Evolutionary conservation across 768 basidiomycete species (phyloP).

Genomic region (Podaxis sp.): DNA sequence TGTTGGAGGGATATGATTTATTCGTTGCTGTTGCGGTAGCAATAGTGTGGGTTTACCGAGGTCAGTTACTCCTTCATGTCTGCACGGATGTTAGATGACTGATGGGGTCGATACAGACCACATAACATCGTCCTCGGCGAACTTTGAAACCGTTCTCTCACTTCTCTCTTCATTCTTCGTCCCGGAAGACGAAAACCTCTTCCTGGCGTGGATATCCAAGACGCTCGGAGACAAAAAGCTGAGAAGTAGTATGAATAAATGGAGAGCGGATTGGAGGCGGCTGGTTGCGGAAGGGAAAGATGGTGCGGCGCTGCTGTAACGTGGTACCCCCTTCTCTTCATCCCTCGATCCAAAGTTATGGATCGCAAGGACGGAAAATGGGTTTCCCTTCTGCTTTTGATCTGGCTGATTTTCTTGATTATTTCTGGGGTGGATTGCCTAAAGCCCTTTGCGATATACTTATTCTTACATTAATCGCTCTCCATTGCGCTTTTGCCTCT

Average conservation of each 20-base stretch:
- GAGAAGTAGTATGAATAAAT: conserved; percentile 62
- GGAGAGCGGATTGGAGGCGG: conserved; percentile 79
- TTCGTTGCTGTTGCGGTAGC: conserved; percentile 84
- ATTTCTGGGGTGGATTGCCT: not conserved
- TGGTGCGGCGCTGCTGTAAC: conserved; percentile 54
- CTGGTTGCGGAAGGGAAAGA: conserved; percentile 68
- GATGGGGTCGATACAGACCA: conserved; percentile 52
- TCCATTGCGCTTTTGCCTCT: not conserved
- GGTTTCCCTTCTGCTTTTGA: not conserved
- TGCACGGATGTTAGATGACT: conserved; percentile 1
- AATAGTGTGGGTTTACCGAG: conserved; percentile 89
- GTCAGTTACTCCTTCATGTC: conserved; percentile 39
- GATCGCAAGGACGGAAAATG: not conserved
- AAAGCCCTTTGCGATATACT: not conserved
- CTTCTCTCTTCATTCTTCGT: conserved; percentile 93
- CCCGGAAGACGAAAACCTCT: conserved; percentile 81
- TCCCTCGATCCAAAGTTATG: not conserved
- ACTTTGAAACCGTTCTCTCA: conserved; percentile 90
- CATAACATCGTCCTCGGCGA: conserved; percentile 74
- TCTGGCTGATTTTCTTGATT: not conserved
- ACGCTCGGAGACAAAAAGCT: conserved; percentile 61
- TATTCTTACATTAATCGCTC: conserved; percentile 7
- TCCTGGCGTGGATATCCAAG: conserved; percentile 80
- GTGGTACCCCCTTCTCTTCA: not conserved
- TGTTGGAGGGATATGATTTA: conserved; percentile 87